Evolutionary conservation across 371 early-diverging fungal species (phyloP).

Genomic region (Rhizopus stolonifer): DNA sequence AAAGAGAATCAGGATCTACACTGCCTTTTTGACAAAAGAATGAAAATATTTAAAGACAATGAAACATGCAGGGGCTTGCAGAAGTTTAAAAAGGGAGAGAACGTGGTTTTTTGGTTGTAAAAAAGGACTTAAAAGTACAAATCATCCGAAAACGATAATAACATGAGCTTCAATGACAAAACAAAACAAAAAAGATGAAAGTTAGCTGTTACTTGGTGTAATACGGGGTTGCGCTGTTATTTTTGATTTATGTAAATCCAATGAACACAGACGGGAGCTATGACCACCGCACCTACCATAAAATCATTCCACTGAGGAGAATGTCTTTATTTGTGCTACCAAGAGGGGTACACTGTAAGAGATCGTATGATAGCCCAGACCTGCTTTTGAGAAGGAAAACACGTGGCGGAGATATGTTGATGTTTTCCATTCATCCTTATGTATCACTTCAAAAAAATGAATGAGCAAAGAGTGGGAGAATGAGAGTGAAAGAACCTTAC

Average conservation of each 20-base stretch:
- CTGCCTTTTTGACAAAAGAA: not conserved
- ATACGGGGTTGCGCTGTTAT: not conserved
- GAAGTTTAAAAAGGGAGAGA: not conserved
- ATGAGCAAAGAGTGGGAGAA: not conserved
- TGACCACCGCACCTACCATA: not conserved
- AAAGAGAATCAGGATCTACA: not conserved
- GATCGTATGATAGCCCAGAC: not conserved
- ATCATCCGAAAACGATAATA: not conserved
- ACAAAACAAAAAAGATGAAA: not conserved
- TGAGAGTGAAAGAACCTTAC: too few relatives aligned
- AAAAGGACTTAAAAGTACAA: not conserved
- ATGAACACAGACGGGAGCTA: not conserved
- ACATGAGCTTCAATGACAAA: not conserved
- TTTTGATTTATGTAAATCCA: not conserved
- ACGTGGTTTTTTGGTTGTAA: not conserved
- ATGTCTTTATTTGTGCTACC: too few relatives aligned
- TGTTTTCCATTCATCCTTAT: not conserved
- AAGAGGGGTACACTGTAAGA: not conserved
- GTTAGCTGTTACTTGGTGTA: too few relatives aligned
- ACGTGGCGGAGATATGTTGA: not conserved
- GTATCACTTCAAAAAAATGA: not conserved
- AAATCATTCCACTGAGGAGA: not conserved
- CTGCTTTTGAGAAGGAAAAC: not conserved
- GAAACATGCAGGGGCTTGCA: conserved; percentile 2
- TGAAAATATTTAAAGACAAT: not conserved